A percentile compares a stretch with the other conserved stretches of the same genome.
Conservation (phyloP, 2,329 filamentous ascomycete genomes). For the Chaetomiaceae sp. region DNA sequence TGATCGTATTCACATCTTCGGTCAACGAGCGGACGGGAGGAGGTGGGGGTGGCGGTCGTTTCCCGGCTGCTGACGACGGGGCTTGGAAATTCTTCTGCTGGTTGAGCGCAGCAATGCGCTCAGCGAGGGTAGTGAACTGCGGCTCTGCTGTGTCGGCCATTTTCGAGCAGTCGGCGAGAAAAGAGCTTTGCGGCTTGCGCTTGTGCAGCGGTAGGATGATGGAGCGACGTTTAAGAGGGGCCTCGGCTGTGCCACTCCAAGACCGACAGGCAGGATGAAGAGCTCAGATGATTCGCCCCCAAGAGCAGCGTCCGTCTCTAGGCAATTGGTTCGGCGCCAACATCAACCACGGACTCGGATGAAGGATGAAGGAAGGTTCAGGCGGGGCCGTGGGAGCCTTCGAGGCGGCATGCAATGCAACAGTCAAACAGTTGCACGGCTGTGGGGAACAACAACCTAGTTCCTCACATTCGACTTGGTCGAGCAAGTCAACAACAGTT, state of each 20-base stretch:
- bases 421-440: neutral
- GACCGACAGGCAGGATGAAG: neutral
- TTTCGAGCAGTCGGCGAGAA: constrained; percentile 11
- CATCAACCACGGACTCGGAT: neutral
- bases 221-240: neutral
- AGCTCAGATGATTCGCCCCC: neutral
- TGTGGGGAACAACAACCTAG: no score
- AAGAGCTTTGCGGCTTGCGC: no score
- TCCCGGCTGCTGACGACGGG: constrained; percentile 31
- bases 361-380: neutral
- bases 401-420: neutral
- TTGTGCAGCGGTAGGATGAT: neutral
- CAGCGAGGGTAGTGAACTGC: constrained; percentile 55
- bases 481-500: no score
- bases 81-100: constrained; percentile 54
- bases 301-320: no score
- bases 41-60: constrained; percentile 43
- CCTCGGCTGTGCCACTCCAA: neutral
- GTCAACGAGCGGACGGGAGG: constrained; percentile 42
- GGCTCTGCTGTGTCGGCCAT: constrained; percentile 62
- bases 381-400: neutral
- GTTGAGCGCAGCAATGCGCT: constrained; percentile 62
- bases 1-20: constrained; percentile 35
- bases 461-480: no score
- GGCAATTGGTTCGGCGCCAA: neutral